These are phyloP conservation scores for Beta corolliflora DNA, from an alignment of 179 eudicot genomes.

Conservation along the genomic window DNA sequence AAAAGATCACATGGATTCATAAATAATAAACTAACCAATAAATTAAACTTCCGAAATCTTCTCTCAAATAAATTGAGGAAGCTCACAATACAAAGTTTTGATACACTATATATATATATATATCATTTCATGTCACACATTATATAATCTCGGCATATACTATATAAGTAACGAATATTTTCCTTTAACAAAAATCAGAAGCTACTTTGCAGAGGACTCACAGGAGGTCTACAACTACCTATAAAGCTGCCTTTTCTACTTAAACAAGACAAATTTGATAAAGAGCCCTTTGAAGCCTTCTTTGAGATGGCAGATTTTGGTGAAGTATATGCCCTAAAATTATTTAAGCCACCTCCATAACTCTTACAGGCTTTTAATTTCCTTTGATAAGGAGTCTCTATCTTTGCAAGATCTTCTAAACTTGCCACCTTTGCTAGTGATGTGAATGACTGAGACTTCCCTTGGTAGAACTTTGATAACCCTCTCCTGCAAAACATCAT, in stretches of 20 bases:
- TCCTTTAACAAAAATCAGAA: background rate
- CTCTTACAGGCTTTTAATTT: slow-evolving; percentile 50
- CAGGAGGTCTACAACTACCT: slow-evolving; percentile 34
- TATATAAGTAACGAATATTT: background rate
- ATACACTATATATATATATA: background rate
- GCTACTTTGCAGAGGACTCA: slow-evolving; percentile 24
- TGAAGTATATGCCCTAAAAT: slow-evolving; percentile 33
- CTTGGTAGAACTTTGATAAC: slow-evolving; percentile 47
- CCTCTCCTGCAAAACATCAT: slow-evolving; percentile 42
- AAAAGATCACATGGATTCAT: background rate
- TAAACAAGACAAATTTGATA: slow-evolving; percentile 38
- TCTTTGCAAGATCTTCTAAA: slow-evolving; percentile 53
- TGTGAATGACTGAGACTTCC: slow-evolving; percentile 48
- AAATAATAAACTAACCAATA: background rate
- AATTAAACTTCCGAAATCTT: background rate
- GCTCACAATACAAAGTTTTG: background rate
- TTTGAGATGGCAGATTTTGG: slow-evolving; percentile 53
- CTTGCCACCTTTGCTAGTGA: slow-evolving; percentile 43
- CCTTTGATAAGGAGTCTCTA: slow-evolving; percentile 40
- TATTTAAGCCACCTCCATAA: slow-evolving; percentile 46
- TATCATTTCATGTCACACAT: background rate
- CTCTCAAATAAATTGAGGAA: background rate
- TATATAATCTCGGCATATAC: background rate
- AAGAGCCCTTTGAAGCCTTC: slow-evolving; percentile 39
- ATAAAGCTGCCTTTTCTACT: slow-evolving; percentile 40